Conservation (phyloP, 176 grass and related monocot species). For the Eleusine indica region DNA sequence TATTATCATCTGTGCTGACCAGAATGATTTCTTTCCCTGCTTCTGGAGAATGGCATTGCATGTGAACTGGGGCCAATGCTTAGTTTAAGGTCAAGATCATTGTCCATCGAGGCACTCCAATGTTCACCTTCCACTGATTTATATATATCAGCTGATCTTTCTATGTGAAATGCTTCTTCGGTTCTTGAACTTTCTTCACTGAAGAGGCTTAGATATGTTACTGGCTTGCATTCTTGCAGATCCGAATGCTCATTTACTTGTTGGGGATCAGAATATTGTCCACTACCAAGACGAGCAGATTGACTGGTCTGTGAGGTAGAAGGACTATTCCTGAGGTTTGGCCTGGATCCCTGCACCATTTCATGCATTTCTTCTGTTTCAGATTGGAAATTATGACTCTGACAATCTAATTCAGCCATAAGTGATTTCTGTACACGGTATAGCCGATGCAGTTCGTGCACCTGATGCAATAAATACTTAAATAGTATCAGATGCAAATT, state of each 20-base stretch:
- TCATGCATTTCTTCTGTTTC: constrained; percentile 48
- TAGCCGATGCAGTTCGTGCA: constrained; percentile 74
- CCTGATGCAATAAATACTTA: constrained; percentile 50
- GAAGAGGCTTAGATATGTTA: constrained; percentile 47
- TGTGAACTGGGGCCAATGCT: constrained; percentile 54
- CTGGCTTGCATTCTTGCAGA: constrained; percentile 46
- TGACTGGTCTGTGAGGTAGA: constrained; percentile 58
- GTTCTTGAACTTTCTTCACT: constrained; percentile 45
- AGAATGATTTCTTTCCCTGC: constrained; percentile 46
- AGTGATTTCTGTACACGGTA: constrained; percentile 74
- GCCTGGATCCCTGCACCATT: constrained; percentile 37
- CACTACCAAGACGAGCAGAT: constrained; percentile 35
- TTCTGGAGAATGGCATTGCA: constrained; percentile 41
- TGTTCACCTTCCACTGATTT: constrained; percentile 55
- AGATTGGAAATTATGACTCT: constrained; percentile 42
- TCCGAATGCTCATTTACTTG: constrained; percentile 41
- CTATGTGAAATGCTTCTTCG: constrained; percentile 26
- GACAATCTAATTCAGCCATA: constrained; percentile 54
- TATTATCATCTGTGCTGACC: constrained; percentile 46
- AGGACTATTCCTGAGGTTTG: constrained; percentile 46
- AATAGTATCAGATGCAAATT: constrained; percentile 18
- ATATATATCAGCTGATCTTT: constrained; percentile 26
- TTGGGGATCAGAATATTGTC: constrained; percentile 15
- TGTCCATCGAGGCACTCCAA: constrained; percentile 37
- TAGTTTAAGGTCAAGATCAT: constrained; percentile 74